A percentile compares a stretch with the other conserved stretches of the same genome.
These are phyloP conservation scores for Colletotrichum gigasporum DNA, from an alignment of 2,329 filamentous ascomycete species.

Conservation along the genomic window DNA sequence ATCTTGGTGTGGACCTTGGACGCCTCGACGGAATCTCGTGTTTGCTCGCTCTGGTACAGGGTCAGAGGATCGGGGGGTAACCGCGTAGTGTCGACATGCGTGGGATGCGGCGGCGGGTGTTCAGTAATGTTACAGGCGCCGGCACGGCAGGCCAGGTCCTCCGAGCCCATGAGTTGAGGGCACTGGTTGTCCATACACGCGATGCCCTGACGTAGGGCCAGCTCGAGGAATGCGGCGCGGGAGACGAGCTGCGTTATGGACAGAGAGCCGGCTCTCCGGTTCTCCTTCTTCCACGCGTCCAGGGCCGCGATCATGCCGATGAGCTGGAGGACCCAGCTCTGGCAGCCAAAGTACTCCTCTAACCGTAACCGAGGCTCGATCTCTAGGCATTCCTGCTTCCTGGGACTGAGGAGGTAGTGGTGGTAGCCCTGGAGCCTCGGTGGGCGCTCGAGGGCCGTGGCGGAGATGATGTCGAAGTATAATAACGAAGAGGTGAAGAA, in stretches of 20 bases:
- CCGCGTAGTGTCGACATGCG: slow-evolving; percentile 28
- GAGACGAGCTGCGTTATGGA: slow-evolving; percentile 55
- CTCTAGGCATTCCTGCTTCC: slow-evolving; percentile 31
- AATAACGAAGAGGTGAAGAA: slow-evolving; percentile 58
- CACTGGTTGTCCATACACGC: slow-evolving; percentile 32
- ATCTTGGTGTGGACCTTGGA: slow-evolving; percentile 42
- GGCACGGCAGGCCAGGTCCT: neutral
- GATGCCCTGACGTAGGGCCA: slow-evolving; percentile 33
- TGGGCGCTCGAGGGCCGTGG: slow-evolving; percentile 52
- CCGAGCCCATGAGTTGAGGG: slow-evolving; percentile 28
- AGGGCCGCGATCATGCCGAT: slow-evolving; percentile 64
- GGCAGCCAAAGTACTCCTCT: slow-evolving; percentile 44
- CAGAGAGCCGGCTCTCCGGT: slow-evolving; percentile 52
- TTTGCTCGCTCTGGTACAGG: slow-evolving; percentile 17
- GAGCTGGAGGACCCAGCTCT: slow-evolving; percentile 66
- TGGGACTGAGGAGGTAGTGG: slow-evolving; percentile 46
- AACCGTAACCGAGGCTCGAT: slow-evolving; percentile 46
- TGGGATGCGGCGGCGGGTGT: slow-evolving; percentile 35
- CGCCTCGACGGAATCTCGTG: slow-evolving; percentile 11
- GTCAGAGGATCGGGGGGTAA: slow-evolving; percentile 23
- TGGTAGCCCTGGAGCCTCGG: slow-evolving; percentile 56
- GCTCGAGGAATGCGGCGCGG: slow-evolving; percentile 28
- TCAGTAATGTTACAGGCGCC: slow-evolving; percentile 9
- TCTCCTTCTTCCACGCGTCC: slow-evolving; percentile 63
- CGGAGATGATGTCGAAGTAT: slow-evolving; percentile 60